Evolutionary conservation across 495 filamentous ascomycete genomes (phyloP).

Genomic region (Penicillium roqueforti): DNA sequence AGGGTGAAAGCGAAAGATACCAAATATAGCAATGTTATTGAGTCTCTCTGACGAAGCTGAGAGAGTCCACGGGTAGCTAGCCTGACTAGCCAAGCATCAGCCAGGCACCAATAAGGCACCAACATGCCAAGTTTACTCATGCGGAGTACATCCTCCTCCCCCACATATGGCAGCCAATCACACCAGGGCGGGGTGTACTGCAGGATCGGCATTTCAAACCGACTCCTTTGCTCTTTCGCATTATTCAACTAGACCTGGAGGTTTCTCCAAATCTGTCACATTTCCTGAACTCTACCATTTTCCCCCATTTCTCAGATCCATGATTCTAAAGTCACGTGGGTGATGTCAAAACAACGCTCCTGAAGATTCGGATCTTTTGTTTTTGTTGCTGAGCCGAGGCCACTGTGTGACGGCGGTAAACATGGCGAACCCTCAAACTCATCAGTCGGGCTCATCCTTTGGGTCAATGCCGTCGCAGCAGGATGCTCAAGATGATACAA

Average conservation of each 20-base stretch:
- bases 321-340: background rate
- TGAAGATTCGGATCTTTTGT: background rate
- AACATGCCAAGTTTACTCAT: background rate
- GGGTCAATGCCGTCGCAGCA: constrained; percentile 11
- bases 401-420: background rate
- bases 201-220: background rate
- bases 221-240: background rate
- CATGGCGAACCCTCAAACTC: constrained; percentile 19
- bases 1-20: background rate
- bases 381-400: constrained; percentile 16
- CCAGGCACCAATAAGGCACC: too few species aligned
- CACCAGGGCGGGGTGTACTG: background rate
- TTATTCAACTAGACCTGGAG: background rate
- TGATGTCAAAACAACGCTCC: background rate
- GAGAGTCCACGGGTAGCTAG: too few species aligned
- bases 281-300: too few species aligned
- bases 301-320: background rate
- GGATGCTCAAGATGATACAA: constrained; percentile 11
- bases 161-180: background rate
- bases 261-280: background rate
- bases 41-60: background rate
- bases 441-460: constrained; percentile 11
- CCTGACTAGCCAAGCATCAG: too few species aligned
- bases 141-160: background rate
- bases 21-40: background rate